Conservation (phyloP, 768 basidiomycete genomes). For the Leccinellum luteum region DNA sequence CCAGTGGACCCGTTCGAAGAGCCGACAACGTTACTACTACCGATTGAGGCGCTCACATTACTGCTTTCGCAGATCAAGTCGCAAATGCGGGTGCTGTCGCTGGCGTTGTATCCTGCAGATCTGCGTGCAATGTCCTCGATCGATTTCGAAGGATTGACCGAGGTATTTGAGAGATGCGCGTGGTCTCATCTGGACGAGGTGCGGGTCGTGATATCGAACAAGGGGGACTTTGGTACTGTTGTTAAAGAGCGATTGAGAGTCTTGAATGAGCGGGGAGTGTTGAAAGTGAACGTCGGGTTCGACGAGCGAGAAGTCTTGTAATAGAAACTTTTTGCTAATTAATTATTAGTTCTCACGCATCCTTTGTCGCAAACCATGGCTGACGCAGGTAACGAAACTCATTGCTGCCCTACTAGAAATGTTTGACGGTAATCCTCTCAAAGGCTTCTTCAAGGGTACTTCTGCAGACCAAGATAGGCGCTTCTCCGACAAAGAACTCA, state of each 20-base stretch:
- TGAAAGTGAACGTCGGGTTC: conserved; percentile 30
- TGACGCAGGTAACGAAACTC: conserved; percentile 47
- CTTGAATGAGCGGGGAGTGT: conserved; percentile 26
- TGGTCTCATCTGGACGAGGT: conserved; percentile 28
- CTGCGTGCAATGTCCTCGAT: conserved; percentile 25
- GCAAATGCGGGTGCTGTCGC: conserved; percentile 29
- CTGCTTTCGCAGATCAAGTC: conserved; percentile 28
- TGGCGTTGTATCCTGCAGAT: conserved; percentile 33
- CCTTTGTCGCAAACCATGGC: conserved; percentile 43
- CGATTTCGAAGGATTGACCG: conserved; percentile 29
- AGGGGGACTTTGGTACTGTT: conserved; percentile 27
- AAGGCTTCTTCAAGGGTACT: conserved; percentile 88
- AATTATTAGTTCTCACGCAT: conserved; percentile 21
- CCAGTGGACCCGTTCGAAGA: conserved; percentile 22
- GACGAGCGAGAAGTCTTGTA: conserved; percentile 32
- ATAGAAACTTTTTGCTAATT: conserved; percentile 1
- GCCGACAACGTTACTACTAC: conserved; percentile 4
- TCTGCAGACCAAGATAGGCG: conserved; percentile 89
- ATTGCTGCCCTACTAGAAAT: conserved; percentile 1
- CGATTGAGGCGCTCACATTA: conserved; percentile 23
- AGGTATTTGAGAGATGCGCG: conserved; percentile 19
- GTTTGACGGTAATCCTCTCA: conserved; percentile 9
- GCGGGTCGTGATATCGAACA: conserved; percentile 30
- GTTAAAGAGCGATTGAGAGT: conserved; percentile 21
- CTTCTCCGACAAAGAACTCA: conserved; percentile 93